A percentile compares a stretch with the other conserved stretches of the same genome.
phyloP scores from a whole-genome alignment of 768 basidiomycete genomes.

The Porphyrellus cyaneotinctus region DNA sequence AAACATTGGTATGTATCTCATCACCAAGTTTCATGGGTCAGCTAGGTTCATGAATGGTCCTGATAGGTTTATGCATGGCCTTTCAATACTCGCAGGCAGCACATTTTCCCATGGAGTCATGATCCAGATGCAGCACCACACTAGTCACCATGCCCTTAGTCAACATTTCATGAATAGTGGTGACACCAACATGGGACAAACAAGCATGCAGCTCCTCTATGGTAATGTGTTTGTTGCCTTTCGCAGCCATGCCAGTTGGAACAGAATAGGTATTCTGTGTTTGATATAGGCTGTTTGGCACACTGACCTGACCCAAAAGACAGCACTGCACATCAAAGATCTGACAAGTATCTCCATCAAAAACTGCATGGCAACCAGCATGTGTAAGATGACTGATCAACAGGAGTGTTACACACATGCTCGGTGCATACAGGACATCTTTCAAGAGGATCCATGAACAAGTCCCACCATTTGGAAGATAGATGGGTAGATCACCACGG shows the following conservation, averaged over 20 bases:
- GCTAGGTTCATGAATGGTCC: too few species aligned
- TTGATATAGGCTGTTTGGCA: not conserved
- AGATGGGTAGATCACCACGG: too few species aligned
- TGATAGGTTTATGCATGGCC: too few species aligned
- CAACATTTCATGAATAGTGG: not conserved
- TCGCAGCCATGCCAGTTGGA: not conserved
- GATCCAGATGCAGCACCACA: not conserved
- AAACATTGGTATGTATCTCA: too few species aligned
- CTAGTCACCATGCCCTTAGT: not conserved
- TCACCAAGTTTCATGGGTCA: too few species aligned
- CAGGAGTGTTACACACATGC: not conserved
- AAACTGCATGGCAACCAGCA: not conserved
- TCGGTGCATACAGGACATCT: not conserved
- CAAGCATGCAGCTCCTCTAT: not conserved
- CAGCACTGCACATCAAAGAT: not conserved
- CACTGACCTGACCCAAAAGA: not conserved
- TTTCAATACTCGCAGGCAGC: not conserved
- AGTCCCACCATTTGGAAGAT: too few species aligned
- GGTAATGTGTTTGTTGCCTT: not conserved
- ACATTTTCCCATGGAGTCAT: not conserved
- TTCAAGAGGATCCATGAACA: too few species aligned
- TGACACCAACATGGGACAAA: not conserved
- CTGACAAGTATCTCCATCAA: not conserved
- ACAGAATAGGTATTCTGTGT: not conserved
- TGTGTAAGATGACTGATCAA: not conserved